Percentiles rank a stretch among this genome's conserved stretches.
Conservation (phyloP, 2,329 filamentous ascomycete genomes). For the Pseudogymnoascus sp. region DNA sequence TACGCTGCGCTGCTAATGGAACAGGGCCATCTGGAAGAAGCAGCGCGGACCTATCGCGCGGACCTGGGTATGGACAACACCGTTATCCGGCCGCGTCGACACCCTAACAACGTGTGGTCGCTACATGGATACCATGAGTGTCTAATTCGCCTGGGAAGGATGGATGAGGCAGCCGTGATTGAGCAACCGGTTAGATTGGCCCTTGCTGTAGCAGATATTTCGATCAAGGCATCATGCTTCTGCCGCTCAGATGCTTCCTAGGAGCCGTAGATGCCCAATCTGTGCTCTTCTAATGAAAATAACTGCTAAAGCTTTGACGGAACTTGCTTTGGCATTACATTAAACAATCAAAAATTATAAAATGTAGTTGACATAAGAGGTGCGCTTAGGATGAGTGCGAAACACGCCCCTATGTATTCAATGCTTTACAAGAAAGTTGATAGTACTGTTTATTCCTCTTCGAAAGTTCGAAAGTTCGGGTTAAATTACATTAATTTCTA, state of each 20-base stretch:
- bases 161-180: conserved; percentile 39
- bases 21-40: conserved; percentile 50
- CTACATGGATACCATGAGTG: conserved; percentile 68
- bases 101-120: conserved; percentile 69
- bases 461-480: neutral
- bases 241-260: conserved; percentile 31
- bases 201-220: conserved; percentile 50
- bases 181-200: conserved; percentile 43
- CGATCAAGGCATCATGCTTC: conserved; percentile 50
- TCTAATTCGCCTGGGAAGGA: conserved; percentile 44
- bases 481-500: neutral
- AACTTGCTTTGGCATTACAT: neutral
- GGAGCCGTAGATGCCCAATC: neutral
- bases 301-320: neutral
- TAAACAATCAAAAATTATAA: neutral
- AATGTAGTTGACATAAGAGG: neutral
- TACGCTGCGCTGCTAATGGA: conserved; percentile 63
- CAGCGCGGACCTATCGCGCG: conserved; percentile 48
- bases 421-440: neutral
- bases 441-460: neutral
- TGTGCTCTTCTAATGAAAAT: neutral
- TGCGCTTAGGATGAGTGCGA: neutral
- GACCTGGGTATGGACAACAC: conserved; percentile 54
- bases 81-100: conserved; percentile 55
- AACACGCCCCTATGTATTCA: neutral